These are phyloP conservation scores for Powellomyces hirtus DNA, from an alignment of 192 early-diverging fungal genomes.

Conservation along the genomic window DNA sequence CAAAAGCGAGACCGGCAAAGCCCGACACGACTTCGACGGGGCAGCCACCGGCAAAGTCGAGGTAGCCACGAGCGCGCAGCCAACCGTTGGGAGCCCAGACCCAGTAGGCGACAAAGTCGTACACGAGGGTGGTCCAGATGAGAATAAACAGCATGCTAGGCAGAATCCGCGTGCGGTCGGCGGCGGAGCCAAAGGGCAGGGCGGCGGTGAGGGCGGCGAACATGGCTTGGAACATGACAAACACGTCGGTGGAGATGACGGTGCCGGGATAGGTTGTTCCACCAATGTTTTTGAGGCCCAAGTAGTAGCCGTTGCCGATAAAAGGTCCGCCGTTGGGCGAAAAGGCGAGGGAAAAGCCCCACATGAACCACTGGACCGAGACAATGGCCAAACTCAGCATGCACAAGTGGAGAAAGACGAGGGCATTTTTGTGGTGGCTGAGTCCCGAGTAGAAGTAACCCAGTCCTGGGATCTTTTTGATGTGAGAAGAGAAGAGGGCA, in stretches of 20 bases:
- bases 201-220: constrained; percentile 90
- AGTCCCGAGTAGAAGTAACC: constrained; percentile 94
- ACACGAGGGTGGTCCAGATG: constrained; percentile 76
- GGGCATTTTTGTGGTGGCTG: constrained; percentile 84
- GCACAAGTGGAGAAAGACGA: constrained; percentile 80
- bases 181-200: constrained; percentile 80
- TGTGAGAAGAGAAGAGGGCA: background rate
- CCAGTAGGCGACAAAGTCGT: constrained; percentile 88
- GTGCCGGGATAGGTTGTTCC: constrained; percentile 35
- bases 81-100: constrained; percentile 81
- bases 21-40: constrained; percentile 83
- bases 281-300: constrained; percentile 56
- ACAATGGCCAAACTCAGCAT: constrained; percentile 76
- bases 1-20: constrained; percentile 73
- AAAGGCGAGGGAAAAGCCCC: constrained; percentile 79
- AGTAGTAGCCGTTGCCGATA: constrained; percentile 80
- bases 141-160: constrained; percentile 86
- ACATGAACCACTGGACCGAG: constrained; percentile 57
- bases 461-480: constrained; percentile 56
- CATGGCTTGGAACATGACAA: constrained; percentile 82
- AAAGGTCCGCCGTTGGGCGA: constrained; percentile 65
- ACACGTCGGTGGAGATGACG: constrained; percentile 77
- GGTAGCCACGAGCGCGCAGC: constrained; percentile 58
- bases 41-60: constrained; percentile 88
- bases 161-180: constrained; percentile 80